phyloP scores from a whole-genome alignment of 129 eudicot genomes.

The Chrysanthemum seticuspe region DNA sequence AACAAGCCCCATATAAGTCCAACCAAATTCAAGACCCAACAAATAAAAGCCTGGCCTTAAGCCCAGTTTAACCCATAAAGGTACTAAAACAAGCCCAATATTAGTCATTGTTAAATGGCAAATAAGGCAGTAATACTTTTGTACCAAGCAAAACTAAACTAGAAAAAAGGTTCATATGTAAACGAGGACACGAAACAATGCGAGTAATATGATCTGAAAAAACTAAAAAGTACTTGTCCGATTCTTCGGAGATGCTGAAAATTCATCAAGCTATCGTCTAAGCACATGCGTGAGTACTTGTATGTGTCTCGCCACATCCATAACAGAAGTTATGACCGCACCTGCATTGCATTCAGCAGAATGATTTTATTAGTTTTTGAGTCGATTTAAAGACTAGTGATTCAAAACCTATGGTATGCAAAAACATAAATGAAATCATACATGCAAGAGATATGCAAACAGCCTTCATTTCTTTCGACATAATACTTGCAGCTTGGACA shows the following conservation, averaged over 20 bases:
- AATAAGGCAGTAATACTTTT: no score
- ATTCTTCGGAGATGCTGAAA: not conserved
- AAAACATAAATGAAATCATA: not conserved
- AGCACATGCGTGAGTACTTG: not conserved
- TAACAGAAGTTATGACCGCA: constrained; percentile 60
- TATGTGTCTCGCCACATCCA: constrained; percentile 36
- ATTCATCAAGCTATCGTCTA: not conserved
- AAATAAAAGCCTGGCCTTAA: no score
- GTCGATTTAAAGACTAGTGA: not conserved
- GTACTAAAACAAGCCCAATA: no score
- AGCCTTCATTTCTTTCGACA: constrained; percentile 53
- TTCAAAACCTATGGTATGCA: not conserved
- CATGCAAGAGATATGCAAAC: constrained; percentile 62
- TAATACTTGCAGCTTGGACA: constrained; percentile 46
- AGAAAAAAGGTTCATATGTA: not conserved
- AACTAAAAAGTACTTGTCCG: not conserved
- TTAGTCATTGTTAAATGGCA: no score
- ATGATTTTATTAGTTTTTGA: no score
- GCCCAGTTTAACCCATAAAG: no score
- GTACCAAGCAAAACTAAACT: no score
- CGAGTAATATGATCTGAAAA: not conserved
- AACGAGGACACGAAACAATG: not conserved
- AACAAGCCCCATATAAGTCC: no score
- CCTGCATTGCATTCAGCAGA: constrained; percentile 23
- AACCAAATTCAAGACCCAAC: no score